A percentile compares a stretch with the other conserved stretches of the same genome.
Conservation (phyloP, 75 land plant genomes). For the Pinus tabuliformis region DNA sequence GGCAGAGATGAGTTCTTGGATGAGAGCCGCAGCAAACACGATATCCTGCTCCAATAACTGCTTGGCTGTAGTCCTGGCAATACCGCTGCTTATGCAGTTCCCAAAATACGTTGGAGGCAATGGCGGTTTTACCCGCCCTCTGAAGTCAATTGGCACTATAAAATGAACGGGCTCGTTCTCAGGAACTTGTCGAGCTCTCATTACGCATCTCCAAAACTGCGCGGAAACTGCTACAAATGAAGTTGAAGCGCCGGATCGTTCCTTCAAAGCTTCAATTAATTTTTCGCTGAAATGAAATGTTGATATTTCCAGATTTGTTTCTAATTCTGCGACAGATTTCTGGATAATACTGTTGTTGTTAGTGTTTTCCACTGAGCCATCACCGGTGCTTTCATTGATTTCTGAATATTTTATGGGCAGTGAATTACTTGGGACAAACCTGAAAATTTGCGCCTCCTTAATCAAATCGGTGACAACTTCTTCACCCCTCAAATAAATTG, state of each 20-base stretch:
- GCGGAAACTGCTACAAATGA: constrained; percentile 29
- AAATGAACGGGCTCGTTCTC: not conserved
- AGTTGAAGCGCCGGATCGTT: constrained; percentile 3
- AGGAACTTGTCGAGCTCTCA: constrained; percentile 19
- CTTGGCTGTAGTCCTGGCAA: not conserved
- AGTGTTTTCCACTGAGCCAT: not conserved
- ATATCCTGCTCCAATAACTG: constrained; percentile 10
- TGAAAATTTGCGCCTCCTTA: not conserved
- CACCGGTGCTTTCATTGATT: not conserved
- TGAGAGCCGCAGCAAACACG: too few relatives aligned
- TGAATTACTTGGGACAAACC: not conserved
- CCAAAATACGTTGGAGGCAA: constrained; percentile 45
- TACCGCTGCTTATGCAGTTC: constrained; percentile 24
- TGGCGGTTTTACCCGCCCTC: constrained; percentile 17
- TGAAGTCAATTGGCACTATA: constrained; percentile 15
- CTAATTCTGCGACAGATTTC: constrained; percentile 1
- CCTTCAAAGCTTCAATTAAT: not conserved
- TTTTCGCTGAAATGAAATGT: not conserved
- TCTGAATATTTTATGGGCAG: constrained; percentile 4
- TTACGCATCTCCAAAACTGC: constrained; percentile 34
- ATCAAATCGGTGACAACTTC: not conserved
- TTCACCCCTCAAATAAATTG: not conserved
- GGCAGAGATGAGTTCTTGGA: too few relatives aligned
- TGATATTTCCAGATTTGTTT: not conserved
- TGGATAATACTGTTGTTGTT: not conserved